Evolutionary conservation across 2,329 filamentous ascomycete species (phyloP), one percentile per base, ranked within the genome.

Genomic region (Fusarium buharicum): DNA sequence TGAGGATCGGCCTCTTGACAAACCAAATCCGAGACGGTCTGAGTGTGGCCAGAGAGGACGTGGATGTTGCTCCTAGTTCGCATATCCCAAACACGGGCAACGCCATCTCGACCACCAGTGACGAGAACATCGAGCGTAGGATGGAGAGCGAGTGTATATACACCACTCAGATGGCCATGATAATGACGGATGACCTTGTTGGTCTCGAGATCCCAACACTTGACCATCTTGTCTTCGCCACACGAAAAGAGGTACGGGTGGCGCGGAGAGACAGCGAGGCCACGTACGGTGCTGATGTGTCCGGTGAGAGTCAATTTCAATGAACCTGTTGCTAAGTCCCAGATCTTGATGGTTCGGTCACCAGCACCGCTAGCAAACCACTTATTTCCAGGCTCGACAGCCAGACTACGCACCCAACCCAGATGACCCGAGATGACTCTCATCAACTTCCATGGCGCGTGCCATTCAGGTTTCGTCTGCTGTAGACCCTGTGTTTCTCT

Each of bases 141-240:
- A 74, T 99, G 95, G n/a, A 99, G 81, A 3, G 91, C 86, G 6
- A 99, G 82, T 1, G 93, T 93, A 78, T 99, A 99, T 4, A 99
- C 95, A 64, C 95, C 95, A 69, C 92, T 96, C 18, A 99, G 81
- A 78, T 99, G 95, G 16, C 96, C 96, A 75, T 99, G 95, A 76
- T 98, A 99, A 77, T 97, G 93, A 34, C 94, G 87, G 73, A 98
- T 97, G 58, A 99, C 95, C 77, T 97, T 97, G 81, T 99, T 99
- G n/a, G 94, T 97, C 77, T 99, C 95, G 66, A 99, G 80, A 79
- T 99, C 95, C 95, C 95, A 99, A 79, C 95, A 99, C 78, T 99
- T 99, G 62, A 99, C 95, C 93, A 97, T 97, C 81, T 99, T 99
- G 76, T 99, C 95, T 77, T 99, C 95, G 55, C 92, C 96, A 72